A percentile compares a stretch with the other conserved stretches of the same genome.
Conservation (phyloP, 768 basidiomycete genomes). For the Lentinula sp. region DNA sequence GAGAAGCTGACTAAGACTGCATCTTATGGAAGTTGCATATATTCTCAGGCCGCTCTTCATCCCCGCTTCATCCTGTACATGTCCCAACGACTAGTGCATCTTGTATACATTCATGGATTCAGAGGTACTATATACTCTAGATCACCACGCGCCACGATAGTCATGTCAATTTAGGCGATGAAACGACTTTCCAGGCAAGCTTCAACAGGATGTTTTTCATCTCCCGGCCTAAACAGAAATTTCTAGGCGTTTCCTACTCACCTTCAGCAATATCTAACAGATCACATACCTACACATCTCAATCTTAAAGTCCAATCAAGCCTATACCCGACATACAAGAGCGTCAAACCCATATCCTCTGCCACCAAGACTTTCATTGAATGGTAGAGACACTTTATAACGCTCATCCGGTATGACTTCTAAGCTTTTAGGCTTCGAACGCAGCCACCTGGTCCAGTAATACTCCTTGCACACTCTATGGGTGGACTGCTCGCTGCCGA, state of each 20-base stretch:
- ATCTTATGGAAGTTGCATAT: too few relatives aligned
- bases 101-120: slow-evolving; percentile 57
- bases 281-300: slow-evolving; percentile 26
- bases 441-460: slow-evolving; percentile 50
- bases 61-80: background rate
- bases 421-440: slow-evolving; percentile 38
- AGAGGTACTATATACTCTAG: slow-evolving; percentile 30
- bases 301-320: slow-evolving; percentile 37
- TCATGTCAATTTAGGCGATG: slow-evolving; percentile 33
- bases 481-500: slow-evolving; percentile 55
- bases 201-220: background rate
- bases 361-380: slow-evolving; percentile 49
- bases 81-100: slow-evolving; percentile 29
- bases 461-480: slow-evolving; percentile 56
- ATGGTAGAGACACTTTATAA: slow-evolving; percentile 32
- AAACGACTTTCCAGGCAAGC: slow-evolving; percentile 50
- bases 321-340: slow-evolving; percentile 58
- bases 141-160: background rate
- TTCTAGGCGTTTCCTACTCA: slow-evolving; percentile 49
- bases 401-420: background rate
- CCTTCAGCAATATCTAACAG: slow-evolving; percentile 37
- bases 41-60: too few relatives aligned
- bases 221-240: background rate
- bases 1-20: background rate
- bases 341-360: slow-evolving; percentile 42